Percentiles rank a stretch among this genome's conserved stretches.
Conservation (phyloP, 306 rosid genomes). For the Casuarina equisetifolia region DNA sequence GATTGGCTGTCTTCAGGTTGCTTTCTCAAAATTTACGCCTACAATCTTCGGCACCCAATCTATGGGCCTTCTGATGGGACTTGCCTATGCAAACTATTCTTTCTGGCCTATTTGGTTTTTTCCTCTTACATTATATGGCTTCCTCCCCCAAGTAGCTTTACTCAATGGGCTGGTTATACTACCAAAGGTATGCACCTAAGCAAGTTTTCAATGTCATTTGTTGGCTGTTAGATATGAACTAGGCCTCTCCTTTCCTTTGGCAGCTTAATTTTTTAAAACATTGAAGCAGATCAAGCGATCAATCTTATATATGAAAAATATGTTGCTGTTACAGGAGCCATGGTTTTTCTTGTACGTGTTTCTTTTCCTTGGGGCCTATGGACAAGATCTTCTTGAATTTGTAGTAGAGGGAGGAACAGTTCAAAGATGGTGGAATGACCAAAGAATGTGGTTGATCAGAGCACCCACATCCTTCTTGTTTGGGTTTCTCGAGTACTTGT, state of each 20-base stretch:
- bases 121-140: constrained; percentile 33
- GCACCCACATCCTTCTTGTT: no score
- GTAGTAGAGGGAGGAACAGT: constrained; percentile 8
- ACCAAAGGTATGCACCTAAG: constrained; percentile 23
- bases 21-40: constrained; percentile 31
- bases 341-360: constrained; percentile 32
- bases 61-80: constrained; percentile 38
- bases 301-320: no score
- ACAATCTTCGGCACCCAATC: constrained; percentile 18
- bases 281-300: no score
- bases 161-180: constrained; percentile 38
- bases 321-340: constrained; percentile 25
- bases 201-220: constrained; percentile 31
- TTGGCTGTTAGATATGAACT: constrained; percentile 22
- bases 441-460: no score
- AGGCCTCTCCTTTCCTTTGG: constrained; percentile 4
- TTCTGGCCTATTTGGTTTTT: constrained; percentile 30
- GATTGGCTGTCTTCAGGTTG: constrained; percentile 32
- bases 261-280: constrained; percentile 18
- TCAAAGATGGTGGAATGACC: constrained; percentile 36
- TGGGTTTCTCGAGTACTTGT: no score
- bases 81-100: constrained; percentile 27
- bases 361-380: constrained; percentile 39
- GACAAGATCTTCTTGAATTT: constrained; percentile 25
- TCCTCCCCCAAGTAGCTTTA: constrained; percentile 45